A percentile compares a stretch with the other conserved stretches of the same genome.
These are phyloP conservation scores for Pleurotus sapidus DNA, from an alignment of 768 basidiomycete species.

Conservation along the genomic window DNA sequence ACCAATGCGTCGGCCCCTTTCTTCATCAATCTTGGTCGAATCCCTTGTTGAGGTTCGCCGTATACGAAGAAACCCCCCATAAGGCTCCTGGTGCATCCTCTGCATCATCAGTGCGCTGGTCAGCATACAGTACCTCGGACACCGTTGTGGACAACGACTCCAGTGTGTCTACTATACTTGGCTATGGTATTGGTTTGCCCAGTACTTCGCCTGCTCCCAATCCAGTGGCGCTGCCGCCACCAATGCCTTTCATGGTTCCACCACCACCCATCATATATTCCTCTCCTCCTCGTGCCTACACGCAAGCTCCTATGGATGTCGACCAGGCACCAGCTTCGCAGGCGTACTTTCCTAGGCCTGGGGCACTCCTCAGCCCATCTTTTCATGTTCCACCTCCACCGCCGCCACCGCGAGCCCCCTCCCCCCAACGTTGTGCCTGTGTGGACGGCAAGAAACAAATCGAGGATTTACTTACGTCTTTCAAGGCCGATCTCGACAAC, in stretches of 20 bases:
- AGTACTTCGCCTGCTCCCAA: slow-evolving; percentile 10
- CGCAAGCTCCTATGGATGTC: slow-evolving; percentile 20
- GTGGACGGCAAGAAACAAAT: slow-evolving; percentile 49
- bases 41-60: slow-evolving; percentile 59
- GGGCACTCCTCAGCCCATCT: slow-evolving; percentile 5
- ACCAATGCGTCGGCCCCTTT: slow-evolving; percentile 45
- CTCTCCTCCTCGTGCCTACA: slow-evolving; percentile 19
- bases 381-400: neutral
- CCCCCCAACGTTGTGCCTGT: slow-evolving; percentile 40
- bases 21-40: slow-evolving; percentile 51
- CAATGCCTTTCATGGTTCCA: slow-evolving; percentile 28
- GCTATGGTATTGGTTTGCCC: slow-evolving; percentile 5
- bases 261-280: slow-evolving; percentile 33
- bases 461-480: slow-evolving; percentile 40
- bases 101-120: slow-evolving; percentile 1
- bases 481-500: slow-evolving; percentile 51
- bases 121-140: neutral
- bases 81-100: slow-evolving; percentile 22
- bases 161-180: neutral
- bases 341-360: slow-evolving; percentile 1
- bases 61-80: slow-evolving; percentile 50
- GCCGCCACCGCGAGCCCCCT: neutral
- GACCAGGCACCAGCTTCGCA: slow-evolving; percentile 17
- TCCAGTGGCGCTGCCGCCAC: slow-evolving; percentile 8
- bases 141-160: neutral